Evolutionary conservation across 306 rosid species (phyloP), one percentile per base, ranked within the genome.

Genomic region (Castanopsis chinensis): DNA sequence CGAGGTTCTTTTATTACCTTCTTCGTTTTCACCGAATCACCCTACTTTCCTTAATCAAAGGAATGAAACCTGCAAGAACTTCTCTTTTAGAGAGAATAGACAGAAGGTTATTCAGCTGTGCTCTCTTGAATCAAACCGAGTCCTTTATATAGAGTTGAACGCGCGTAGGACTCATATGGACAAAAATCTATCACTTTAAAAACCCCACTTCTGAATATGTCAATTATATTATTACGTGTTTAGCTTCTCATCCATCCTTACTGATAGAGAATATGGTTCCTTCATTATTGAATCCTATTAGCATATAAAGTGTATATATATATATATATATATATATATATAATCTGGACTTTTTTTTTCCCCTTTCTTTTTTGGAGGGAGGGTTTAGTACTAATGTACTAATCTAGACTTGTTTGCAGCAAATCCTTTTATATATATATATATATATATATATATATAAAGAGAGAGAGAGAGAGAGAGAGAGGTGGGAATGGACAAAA

Each of bases 261-360:
- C 52, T 75, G 78, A 35, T 63, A 65, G 74, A 63, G 88, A 83
- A 85, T 85, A 80, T 41, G 91, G 72, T 85, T 85, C 87, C 70
- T n/a, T 63, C 21, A 25, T 81, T 71, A 76, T 70, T 78, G 59
- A 79, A 20, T 43, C 30, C 25, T 1, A 56, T 5, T 28, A 78
- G 54, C 53, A 18, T 7, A 70, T n/a, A n/a, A n/a, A n/a, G n/a
- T n/a, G n/a, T n/a, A n/a, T n/a, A n/a, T n/a, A n/a, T n/a, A n/a
- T n/a, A n/a, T n/a, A n/a, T n/a, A n/a, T n/a, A n/a, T n/a, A n/a
- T n/a, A n/a, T n/a, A n/a, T n/a, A n/a, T n/a, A n/a, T n/a, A n/a
- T n/a, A n/a, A n/a, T n/a, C n/a, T n/a, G n/a, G n/a, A n/a, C n/a
- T n/a, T n/a, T n/a, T n/a, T n/a, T n/a, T n/a, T n/a, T n/a, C n/a